These are phyloP conservation scores for Margaritispora aquatica DNA, from an alignment of 495 filamentous ascomycete species.

Conservation along the genomic window DNA sequence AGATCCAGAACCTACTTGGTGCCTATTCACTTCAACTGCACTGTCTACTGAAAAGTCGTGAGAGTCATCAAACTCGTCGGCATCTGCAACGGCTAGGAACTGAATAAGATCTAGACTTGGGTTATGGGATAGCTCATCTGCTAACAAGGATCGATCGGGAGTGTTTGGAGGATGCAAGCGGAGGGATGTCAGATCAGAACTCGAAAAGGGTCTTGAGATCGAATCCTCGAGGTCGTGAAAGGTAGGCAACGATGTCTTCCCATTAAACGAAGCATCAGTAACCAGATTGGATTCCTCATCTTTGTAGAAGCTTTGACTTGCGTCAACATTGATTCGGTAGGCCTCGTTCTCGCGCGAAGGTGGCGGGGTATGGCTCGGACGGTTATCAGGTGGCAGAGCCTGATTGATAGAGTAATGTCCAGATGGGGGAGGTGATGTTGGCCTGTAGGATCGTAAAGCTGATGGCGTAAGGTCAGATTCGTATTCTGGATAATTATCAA, in stretches of 20 bases:
- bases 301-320: background rate
- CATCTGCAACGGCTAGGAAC: background rate
- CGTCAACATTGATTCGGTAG: background rate
- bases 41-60: background rate
- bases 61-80: background rate
- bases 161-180: constrained; percentile 11
- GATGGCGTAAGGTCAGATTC: background rate
- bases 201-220: constrained; percentile 10
- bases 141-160: background rate
- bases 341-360: background rate
- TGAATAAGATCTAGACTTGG: background rate
- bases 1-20: background rate
- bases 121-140: background rate
- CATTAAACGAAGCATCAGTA: background rate
- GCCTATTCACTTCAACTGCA: background rate
- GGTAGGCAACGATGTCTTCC: background rate
- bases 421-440: background rate
- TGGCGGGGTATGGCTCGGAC: background rate
- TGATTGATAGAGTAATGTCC: background rate
- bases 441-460: background rate
- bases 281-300: background rate
- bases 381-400: background rate
- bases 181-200: constrained; percentile 13
- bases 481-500: background rate
- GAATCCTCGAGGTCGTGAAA: background rate